phyloP scores from a whole-genome alignment of 495 filamentous ascomycete genomes.

The Elasticomyces elasticus region DNA sequence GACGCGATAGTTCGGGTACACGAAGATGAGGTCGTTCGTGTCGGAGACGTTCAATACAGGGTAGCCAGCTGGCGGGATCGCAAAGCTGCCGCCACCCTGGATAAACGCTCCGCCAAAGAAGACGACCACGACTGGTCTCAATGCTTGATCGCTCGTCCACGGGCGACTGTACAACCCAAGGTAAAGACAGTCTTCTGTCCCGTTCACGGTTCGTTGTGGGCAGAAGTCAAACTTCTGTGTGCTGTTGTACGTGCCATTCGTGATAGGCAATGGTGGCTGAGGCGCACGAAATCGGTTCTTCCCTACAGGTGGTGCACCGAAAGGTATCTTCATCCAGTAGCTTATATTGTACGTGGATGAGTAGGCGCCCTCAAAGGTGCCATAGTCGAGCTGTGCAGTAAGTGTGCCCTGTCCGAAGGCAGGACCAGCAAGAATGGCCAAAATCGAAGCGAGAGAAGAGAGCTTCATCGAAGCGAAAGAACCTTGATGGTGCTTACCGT shows the following conservation, averaged over 20 bases:
- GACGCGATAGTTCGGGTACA: constrained; percentile 46
- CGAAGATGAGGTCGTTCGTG: constrained; percentile 41
- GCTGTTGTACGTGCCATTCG: constrained; percentile 45
- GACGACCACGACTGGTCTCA: constrained; percentile 46
- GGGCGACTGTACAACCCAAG: constrained; percentile 49
- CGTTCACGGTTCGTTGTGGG: constrained; percentile 48
- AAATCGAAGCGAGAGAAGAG: too few relatives aligned
- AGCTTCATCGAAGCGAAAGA: too few relatives aligned
- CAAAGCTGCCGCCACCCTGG: constrained; percentile 44
- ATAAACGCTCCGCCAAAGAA: constrained; percentile 58
- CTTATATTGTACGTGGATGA: constrained; percentile 41
- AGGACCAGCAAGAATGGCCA: neutral
- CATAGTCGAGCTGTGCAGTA: constrained; percentile 41
- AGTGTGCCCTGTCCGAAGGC: neutral
- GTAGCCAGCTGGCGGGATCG: constrained; percentile 45
- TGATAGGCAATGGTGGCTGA: constrained; percentile 40
- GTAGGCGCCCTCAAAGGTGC: constrained; percentile 49
- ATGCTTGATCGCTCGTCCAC: constrained; percentile 35
- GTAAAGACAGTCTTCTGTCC: constrained; percentile 54
- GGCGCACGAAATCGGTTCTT: constrained; percentile 48
- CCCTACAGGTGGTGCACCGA: constrained; percentile 46
- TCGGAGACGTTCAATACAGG: constrained; percentile 44
- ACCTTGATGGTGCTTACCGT: too few relatives aligned
- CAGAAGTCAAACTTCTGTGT: constrained; percentile 49
- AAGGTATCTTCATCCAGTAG: constrained; percentile 50